phyloP scores from a whole-genome alignment of 257 asterid species.

The Capsicum pubescens region DNA sequence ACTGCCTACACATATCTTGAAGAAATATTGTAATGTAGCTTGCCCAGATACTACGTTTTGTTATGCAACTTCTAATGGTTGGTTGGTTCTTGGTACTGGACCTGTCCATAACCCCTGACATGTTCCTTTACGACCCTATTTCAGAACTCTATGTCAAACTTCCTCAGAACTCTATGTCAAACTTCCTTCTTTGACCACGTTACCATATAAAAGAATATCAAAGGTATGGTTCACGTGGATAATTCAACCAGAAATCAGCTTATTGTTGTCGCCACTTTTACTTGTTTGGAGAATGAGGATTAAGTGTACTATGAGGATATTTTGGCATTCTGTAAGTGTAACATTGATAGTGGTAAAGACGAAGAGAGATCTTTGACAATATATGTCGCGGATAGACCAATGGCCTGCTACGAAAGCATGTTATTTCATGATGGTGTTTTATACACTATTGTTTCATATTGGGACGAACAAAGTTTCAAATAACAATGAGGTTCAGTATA shows the following conservation, averaged over 20 bases:
- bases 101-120: not conserved
- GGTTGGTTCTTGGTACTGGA: not conserved
- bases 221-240: not conserved
- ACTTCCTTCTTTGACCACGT: not conserved
- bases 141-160: too few species aligned
- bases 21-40: not conserved
- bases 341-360: not conserved
- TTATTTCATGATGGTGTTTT: not conserved
- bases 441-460: not conserved
- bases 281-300: not conserved
- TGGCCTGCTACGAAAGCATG: not conserved
- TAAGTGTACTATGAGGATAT: not conserved
- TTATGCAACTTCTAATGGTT: not conserved
- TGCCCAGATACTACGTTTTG: not conserved
- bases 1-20: not conserved
- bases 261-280: too few species aligned
- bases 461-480: too few species aligned
- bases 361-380: too few species aligned
- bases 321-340: not conserved
- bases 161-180: not conserved
- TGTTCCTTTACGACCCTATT: not conserved
- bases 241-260: too few species aligned
- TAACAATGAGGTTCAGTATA: not conserved
- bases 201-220: not conserved
- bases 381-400: not conserved